Base-by-base conservation (phyloP, 805 yeast species). In the Cephaloascus albidus region DNA sequence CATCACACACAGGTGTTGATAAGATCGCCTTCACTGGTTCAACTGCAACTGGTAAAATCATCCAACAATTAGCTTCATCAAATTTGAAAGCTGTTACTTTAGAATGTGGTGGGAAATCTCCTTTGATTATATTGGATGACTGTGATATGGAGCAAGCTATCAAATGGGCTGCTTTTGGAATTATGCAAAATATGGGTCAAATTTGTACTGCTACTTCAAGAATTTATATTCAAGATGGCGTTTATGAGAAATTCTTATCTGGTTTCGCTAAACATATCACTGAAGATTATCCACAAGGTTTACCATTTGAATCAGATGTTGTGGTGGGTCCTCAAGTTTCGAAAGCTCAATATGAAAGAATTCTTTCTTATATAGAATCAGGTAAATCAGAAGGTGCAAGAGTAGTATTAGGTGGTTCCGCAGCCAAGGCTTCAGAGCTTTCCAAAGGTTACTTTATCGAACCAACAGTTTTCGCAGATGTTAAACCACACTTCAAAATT, bases 401-500 rank as follows among this genome's bases (percentile, higher is more conserved):
- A 28, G 39, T 68, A 36, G 51, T 68, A 36, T 46, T 65, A 12
- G 73, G 77, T 27, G 74, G 70, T 38, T 61, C 63, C 37, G 53
- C 60, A 58, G 57, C 68, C 50, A 48, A 69, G 42, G 67, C 62
- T 18, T 60, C 63, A 36, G 55, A 47, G 18, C 50, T 61, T 35
- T 45, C 57, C 33, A 65, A 64, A 41, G 95, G 94, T 3, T 85
- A 60, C 61, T 86, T 63, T 57, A 66, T 85, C 48, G 71, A 75
- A 50, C 95, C 95, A 42, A 84, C 94, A 3, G 68, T 86, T 34
- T 85, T 85, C 50, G 70, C 80, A 19, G 84, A 83, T 50, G 86
- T 83, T 37, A 70, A 66, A 39, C 79, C 80, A 44, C 57, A 69
- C 26, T 79, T 81, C 76, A 65, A 72, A 43, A 74, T 86, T 38